A percentile compares a stretch with the other conserved stretches of the same genome.
These are phyloP conservation scores for Ehretia macrophylla DNA, from an alignment of 257 asterid species.

Conservation along the genomic window DNA sequence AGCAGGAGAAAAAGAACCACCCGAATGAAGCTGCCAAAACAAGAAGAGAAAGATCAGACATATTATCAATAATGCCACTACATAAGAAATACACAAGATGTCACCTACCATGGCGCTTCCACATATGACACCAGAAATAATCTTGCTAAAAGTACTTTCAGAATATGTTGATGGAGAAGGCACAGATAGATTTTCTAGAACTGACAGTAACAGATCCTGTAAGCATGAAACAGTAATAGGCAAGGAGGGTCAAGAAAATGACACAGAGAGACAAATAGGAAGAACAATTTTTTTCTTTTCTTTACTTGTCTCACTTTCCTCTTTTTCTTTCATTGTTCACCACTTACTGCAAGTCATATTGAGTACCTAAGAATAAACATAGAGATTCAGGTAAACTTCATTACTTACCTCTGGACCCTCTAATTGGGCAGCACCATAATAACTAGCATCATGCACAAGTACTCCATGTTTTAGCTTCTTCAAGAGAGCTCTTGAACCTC, in stretches of 20 bases:
- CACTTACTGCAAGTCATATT: no score
- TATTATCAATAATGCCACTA: background rate
- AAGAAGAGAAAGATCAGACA: conserved; percentile 14
- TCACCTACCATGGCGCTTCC: conserved; percentile 71
- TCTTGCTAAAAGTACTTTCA: conserved; percentile 34
- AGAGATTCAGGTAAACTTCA: background rate
- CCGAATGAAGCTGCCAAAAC: conserved; percentile 59
- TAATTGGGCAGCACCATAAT: conserved; percentile 57
- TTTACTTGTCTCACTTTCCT: no score
- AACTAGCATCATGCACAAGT: conserved; percentile 85
- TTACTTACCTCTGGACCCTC: conserved; percentile 72
- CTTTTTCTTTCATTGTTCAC: no score
- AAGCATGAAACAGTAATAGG: conserved; percentile 14
- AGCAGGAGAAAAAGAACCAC: conserved; percentile 35
- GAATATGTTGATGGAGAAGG: conserved; percentile 43
- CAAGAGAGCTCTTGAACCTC: conserved; percentile 81
- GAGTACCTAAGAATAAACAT: no score
- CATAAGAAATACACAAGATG: background rate
- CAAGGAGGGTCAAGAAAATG: background rate
- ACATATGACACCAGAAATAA: conserved; percentile 53
- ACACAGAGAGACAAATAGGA: background rate
- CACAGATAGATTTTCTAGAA: conserved; percentile 45
- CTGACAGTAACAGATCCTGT: conserved; percentile 51
- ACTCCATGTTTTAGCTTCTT: conserved; percentile 58
- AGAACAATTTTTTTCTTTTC: background rate